Conservation (phyloP, 2,329 filamentous ascomycete genomes). For the Onygenales sp. region DNA sequence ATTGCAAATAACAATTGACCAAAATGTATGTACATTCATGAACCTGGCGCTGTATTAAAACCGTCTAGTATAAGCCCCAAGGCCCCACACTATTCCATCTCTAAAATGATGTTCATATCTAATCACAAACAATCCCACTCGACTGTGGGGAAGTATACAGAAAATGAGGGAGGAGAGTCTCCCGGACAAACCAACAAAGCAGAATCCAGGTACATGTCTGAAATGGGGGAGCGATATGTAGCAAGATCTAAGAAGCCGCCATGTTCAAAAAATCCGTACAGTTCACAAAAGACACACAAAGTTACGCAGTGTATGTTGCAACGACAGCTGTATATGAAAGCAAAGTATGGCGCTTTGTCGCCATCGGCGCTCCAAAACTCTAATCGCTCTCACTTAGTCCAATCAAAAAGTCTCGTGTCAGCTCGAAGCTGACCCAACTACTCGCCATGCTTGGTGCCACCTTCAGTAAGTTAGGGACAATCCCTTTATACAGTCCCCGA, state of each 20-base stretch:
- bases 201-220: neutral
- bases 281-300: no score
- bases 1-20: neutral
- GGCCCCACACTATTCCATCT: neutral
- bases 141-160: neutral
- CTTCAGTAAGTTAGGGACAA: conserved; percentile 89
- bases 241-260: no score
- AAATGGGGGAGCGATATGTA: no score
- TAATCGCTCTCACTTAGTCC: conserved; percentile 33
- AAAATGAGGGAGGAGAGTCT: neutral
- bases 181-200: neutral
- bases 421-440: conserved; percentile 94
- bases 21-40: neutral
- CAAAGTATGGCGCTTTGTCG: no score
- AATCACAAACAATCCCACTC: neutral
- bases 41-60: neutral
- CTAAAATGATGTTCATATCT: neutral
- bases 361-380: neutral
- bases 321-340: no score
- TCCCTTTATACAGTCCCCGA: conserved; percentile 85
- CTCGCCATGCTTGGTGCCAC: conserved; percentile 98
- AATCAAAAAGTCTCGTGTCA: conserved; percentile 80
- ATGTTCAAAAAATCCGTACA: no score
- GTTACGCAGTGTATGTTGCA: no score
- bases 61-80: neutral